Conservation (phyloP, 495 filamentous ascomycete species). For the Penicillium antarcticum region DNA sequence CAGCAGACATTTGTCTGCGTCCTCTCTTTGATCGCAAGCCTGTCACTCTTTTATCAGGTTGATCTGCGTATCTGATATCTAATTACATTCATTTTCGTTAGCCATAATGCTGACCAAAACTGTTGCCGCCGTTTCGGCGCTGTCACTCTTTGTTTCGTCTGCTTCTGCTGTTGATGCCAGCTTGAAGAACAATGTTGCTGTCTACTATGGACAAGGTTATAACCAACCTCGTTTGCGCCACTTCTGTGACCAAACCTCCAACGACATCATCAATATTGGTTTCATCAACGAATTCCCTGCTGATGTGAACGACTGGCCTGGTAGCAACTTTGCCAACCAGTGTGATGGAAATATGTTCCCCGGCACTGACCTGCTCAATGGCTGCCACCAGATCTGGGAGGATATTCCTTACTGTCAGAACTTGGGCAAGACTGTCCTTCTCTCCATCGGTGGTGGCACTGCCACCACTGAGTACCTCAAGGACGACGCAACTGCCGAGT, state of each 20-base stretch:
- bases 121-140: slow-evolving; percentile 24
- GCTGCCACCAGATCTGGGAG: slow-evolving; percentile 50
- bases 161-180: slow-evolving; percentile 46
- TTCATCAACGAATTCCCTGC: slow-evolving; percentile 66
- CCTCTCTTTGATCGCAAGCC: slow-evolving; percentile 38
- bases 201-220: slow-evolving; percentile 60
- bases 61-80: slow-evolving; percentile 10
- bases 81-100: slow-evolving; percentile 24
- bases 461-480: slow-evolving; percentile 37
- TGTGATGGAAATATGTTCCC: slow-evolving; percentile 52
- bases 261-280: slow-evolving; percentile 66
- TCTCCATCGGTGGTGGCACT: slow-evolving; percentile 61
- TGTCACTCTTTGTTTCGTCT: slow-evolving; percentile 26
- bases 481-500: slow-evolving; percentile 27
- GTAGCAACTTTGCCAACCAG: slow-evolving; percentile 64
- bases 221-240: slow-evolving; percentile 45
- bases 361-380: slow-evolving; percentile 36
- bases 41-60: slow-evolving; percentile 20
- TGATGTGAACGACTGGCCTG: slow-evolving; percentile 50
- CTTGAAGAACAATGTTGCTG: slow-evolving; percentile 55
- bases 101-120: slow-evolving; percentile 29
- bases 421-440: slow-evolving; percentile 61
- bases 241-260: slow-evolving; percentile 54
- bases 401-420: slow-evolving; percentile 65
- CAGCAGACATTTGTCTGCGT: slow-evolving; percentile 48